Percentiles rank a stretch among this genome's conserved stretches.
Conservation (phyloP, 495 filamentous ascomycete species). For the Penicillium egyptiacum region DNA sequence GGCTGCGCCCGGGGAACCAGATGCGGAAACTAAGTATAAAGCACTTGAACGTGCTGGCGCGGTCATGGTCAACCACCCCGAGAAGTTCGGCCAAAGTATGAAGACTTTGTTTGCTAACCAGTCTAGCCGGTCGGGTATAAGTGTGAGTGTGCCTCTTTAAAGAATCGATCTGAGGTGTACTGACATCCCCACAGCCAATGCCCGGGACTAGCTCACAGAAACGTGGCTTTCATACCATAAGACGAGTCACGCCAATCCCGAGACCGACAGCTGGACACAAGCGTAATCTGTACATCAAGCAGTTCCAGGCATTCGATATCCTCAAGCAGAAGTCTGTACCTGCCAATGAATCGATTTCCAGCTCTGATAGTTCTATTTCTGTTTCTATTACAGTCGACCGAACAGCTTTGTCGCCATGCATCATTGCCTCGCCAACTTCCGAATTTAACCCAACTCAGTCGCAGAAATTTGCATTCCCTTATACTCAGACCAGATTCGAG, state of each 20-base stretch:
- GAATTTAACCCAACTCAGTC: conserved; percentile 38
- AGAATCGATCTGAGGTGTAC: background rate
- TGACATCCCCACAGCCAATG: conserved; percentile 23
- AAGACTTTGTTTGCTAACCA: conserved; percentile 51
- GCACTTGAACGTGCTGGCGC: conserved; percentile 69
- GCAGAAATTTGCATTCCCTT: conserved; percentile 63
- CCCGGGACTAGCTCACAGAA: conserved; percentile 31
- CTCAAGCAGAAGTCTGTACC: conserved; percentile 54
- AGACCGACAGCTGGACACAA: conserved; percentile 35
- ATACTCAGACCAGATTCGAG: conserved; percentile 34
- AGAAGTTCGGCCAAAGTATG: conserved; percentile 74
- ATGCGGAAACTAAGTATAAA: conserved; percentile 63
- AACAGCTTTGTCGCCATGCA: conserved; percentile 60
- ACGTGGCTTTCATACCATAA: conserved; percentile 54
- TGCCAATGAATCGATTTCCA: conserved; percentile 41
- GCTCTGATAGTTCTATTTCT: conserved; percentile 38
- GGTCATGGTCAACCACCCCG: conserved; percentile 76
- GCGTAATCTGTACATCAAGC: conserved; percentile 59
- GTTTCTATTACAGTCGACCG: conserved; percentile 69
- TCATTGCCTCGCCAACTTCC: conserved; percentile 59
- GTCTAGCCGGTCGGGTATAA: conserved; percentile 23
- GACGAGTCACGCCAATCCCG: conserved; percentile 24
- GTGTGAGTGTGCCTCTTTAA: conserved; percentile 23
- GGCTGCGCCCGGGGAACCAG: conserved; percentile 64
- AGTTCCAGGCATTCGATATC: conserved; percentile 58